Base-by-base conservation (phyloP, 1,284 basidiomycete species). In the Wolfiporia cocos region DNA sequence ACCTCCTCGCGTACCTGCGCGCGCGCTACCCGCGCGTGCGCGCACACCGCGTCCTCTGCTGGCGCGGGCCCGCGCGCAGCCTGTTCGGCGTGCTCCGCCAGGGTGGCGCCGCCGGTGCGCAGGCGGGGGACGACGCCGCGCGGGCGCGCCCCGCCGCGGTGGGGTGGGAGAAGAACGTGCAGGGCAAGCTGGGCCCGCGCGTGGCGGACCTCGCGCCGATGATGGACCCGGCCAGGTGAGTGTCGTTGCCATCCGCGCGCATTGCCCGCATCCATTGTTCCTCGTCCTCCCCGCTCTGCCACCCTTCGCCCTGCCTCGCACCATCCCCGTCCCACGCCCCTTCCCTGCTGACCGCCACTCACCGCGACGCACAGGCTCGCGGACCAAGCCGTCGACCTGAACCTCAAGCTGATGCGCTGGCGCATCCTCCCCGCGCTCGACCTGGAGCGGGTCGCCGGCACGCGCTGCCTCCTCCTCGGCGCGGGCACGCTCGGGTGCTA, bases 371-470 rank as follows among this genome's bases (percentile, higher is more conserved):
- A 33, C n/a, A 91, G 89, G 49, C 74, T 98, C 5, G 94, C 96
- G 0, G 84, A 92, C 51, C 95, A 98, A 63, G 96, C 96, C 0
- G 92, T 98, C 9, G 93, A 97, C 63, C 71, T 99, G 24, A 99
- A 99, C 59, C 70, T 99, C 39, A 98, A 98, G 63, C 76, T 99
- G 19, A 98, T 99, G 95, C 78, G 92, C 22, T 99, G 95, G 95
- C 77, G 95, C 7, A 93, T 99, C 50, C 71, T 99, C 34, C 95
- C 96, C 2, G 69, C 78, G 0, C 78, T 99, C 34, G 76, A 98
- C 50, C 73, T 99, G 5, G 93, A 96, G 39, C 89, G 83, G 62
- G 77, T 99, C 20, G 80, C 90, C 2, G 60, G 62, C 0, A 92
- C 92, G 0, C 78, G 71, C 38, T 96, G 91, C 60, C 69, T 99